A percentile compares a stretch with the other conserved stretches of the same genome.
phyloP scores from a whole-genome alignment of 495 filamentous ascomycete genomes.

The Immersiella caudata region DNA sequence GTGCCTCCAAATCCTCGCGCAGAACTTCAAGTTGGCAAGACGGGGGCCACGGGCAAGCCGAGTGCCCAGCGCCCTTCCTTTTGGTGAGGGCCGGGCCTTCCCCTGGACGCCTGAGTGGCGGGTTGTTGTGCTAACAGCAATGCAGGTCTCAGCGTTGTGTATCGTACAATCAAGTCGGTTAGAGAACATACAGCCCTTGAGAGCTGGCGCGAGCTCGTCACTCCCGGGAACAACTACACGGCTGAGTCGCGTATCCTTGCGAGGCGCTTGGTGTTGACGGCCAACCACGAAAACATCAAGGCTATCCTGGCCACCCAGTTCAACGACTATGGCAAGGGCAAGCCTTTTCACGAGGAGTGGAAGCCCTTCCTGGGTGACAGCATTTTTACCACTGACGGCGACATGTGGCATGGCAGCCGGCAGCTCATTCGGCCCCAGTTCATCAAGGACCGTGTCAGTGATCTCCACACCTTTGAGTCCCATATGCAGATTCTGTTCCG shows the following conservation, averaged over 20 bases:
- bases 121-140: slow-evolving; percentile 10
- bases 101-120: not conserved
- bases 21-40: slow-evolving; percentile 44
- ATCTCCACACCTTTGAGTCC: slow-evolving; percentile 77
- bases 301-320: slow-evolving; percentile 81
- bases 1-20: slow-evolving; percentile 29
- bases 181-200: slow-evolving; percentile 57
- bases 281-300: slow-evolving; percentile 84
- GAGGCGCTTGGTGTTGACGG: slow-evolving; percentile 64
- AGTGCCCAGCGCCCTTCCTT: slow-evolving; percentile 33
- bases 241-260: slow-evolving; percentile 60
- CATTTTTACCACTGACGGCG: slow-evolving; percentile 79
- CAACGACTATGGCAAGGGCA: slow-evolving; percentile 70
- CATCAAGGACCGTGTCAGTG: slow-evolving; percentile 74
- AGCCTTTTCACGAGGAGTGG: slow-evolving; percentile 70
- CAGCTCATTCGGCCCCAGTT: slow-evolving; percentile 85
- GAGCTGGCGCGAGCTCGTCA: slow-evolving; percentile 61
- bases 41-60: slow-evolving; percentile 40
- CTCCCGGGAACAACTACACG: slow-evolving; percentile 48
- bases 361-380: slow-evolving; percentile 73
- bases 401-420: slow-evolving; percentile 72
- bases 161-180: slow-evolving; percentile 52
- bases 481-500: slow-evolving; percentile 68
- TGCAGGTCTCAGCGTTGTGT: slow-evolving; percentile 66
- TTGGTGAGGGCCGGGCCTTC: slow-evolving; percentile 34